phyloP scores from a whole-genome alignment of 2,329 filamentous ascomycete species.

The Fusarium torreyae region DNA sequence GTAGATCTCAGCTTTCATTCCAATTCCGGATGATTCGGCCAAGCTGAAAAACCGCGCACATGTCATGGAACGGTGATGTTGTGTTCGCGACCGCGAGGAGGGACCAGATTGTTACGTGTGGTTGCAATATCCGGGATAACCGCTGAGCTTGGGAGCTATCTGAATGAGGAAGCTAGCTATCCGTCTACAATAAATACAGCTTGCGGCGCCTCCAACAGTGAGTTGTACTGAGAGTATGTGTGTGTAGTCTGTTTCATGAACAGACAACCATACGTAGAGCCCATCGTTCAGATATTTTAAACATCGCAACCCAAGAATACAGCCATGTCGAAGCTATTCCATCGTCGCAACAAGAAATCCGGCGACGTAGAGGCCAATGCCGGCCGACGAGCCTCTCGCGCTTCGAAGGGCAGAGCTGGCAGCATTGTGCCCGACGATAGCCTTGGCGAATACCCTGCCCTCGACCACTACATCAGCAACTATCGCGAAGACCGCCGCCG shows the following conservation, averaged over 20 bases:
- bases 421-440: conserved; percentile 22
- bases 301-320: not conserved
- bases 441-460: conserved; percentile 32
- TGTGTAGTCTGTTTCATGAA: not conserved
- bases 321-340: conserved; percentile 32
- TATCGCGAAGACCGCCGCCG: conserved; percentile 38
- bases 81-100: conserved; percentile 10
- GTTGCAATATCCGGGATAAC: not conserved
- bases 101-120: not conserved
- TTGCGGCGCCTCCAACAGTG: not conserved
- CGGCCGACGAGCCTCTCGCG: conserved; percentile 24
- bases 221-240: not conserved
- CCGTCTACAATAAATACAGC: conserved; percentile 26
- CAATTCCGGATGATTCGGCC: conserved; percentile 28
- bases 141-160: conserved; percentile 3
- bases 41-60: conserved; percentile 15
- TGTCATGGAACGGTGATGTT: conserved; percentile 12
- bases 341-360: conserved; percentile 27
- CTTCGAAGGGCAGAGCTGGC: conserved; percentile 22
- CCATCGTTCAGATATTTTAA: conserved; percentile 1
- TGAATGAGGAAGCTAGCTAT: conserved; percentile 4
- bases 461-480: conserved; percentile 37
- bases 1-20: conserved; percentile 14
- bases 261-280: not conserved
- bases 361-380: conserved; percentile 30